Evolutionary conservation across 768 basidiomycete genomes (phyloP).

Genomic region (Gloeostereum incarnatum): DNA sequence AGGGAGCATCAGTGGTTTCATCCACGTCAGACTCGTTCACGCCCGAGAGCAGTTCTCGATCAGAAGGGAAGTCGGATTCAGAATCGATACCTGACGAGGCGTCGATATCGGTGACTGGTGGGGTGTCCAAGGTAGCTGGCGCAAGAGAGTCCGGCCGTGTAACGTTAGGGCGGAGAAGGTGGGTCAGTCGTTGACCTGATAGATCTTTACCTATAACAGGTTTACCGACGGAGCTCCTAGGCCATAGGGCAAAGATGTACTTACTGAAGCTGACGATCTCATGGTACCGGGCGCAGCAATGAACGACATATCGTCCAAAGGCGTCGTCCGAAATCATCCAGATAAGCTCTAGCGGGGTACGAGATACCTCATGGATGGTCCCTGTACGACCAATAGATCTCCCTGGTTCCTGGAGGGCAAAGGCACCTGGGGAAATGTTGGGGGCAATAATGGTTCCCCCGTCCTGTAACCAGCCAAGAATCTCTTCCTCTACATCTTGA

Average conservation of each 20-base stretch:
- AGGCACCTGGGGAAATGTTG: conserved; percentile 20
- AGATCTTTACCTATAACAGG: conserved; percentile 43
- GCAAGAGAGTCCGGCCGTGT: conserved; percentile 45
- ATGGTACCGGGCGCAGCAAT: conserved; percentile 76
- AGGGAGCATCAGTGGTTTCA: not conserved
- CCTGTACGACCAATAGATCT: conserved; percentile 41
- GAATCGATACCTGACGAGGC: conserved; percentile 40
- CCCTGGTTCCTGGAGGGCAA: conserved; percentile 21
- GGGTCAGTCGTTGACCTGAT: conserved; percentile 55
- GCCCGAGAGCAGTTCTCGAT: conserved; percentile 39
- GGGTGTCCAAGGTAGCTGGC: conserved; percentile 47
- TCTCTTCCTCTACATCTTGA: conserved; percentile 54
- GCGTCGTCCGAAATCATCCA: conserved; percentile 67
- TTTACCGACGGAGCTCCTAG: not conserved
- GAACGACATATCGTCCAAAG: conserved; percentile 74
- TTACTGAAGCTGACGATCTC: conserved; percentile 75
- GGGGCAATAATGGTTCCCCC: conserved; percentile 51
- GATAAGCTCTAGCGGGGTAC: conserved; percentile 58
- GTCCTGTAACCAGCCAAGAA: conserved; percentile 50
- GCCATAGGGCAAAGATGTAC: conserved; percentile 16
- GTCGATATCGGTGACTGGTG: conserved; percentile 62
- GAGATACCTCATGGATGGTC: conserved; percentile 53
- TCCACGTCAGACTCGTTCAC: conserved; percentile 25
- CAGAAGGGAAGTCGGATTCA: conserved; percentile 45
- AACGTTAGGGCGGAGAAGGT: conserved; percentile 73